Percentiles rank a stretch among this genome's conserved stretches.
phyloP scores from a whole-genome alignment of 805 yeast species.

The Tetrapisispora nanseiensis region DNA sequence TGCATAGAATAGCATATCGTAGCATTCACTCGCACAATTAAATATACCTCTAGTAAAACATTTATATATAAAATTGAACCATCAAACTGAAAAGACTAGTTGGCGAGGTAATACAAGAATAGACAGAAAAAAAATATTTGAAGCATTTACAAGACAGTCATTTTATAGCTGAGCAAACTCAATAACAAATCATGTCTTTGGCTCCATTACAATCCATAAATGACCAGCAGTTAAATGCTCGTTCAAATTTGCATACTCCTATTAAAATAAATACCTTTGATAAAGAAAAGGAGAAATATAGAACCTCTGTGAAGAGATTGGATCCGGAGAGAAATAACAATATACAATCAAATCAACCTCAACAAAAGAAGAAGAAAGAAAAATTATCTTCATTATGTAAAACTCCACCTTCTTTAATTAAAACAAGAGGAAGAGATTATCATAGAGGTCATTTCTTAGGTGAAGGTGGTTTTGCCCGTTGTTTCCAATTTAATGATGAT shows the following conservation, averaged over 20 bases:
- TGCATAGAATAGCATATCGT: no score
- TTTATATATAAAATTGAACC: no score
- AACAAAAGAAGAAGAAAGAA: slow-evolving; percentile 63
- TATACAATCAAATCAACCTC: slow-evolving; percentile 12
- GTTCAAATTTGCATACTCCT: slow-evolving; percentile 25
- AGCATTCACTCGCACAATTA: no score
- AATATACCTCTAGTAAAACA: not conserved
- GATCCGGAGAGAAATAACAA: slow-evolving; percentile 10
- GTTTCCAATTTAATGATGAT: slow-evolving; percentile 90
- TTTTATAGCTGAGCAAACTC: not conserved
- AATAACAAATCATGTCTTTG: slow-evolving; percentile 21
- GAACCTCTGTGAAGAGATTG: slow-evolving; percentile 7
- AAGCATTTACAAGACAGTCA: not conserved
- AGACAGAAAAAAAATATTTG: not conserved
- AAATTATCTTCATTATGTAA: slow-evolving; percentile 82
- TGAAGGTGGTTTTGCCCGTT: slow-evolving; percentile 98
- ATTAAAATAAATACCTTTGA: slow-evolving; percentile 11
- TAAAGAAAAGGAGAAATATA: slow-evolving; percentile 7
- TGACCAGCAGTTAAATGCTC: slow-evolving; percentile 28
- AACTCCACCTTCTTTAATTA: slow-evolving; percentile 89
- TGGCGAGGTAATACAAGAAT: no score
- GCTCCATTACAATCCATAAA: slow-evolving; percentile 29
- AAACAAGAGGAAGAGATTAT: slow-evolving; percentile 82
- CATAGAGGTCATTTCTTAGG: slow-evolving; percentile 85
- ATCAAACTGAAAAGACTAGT: no score